Evolutionary conservation across 1,284 basidiomycete genomes (phyloP), one percentile per base, ranked within the genome.

Genomic region (Trichosporon ovoides): DNA sequence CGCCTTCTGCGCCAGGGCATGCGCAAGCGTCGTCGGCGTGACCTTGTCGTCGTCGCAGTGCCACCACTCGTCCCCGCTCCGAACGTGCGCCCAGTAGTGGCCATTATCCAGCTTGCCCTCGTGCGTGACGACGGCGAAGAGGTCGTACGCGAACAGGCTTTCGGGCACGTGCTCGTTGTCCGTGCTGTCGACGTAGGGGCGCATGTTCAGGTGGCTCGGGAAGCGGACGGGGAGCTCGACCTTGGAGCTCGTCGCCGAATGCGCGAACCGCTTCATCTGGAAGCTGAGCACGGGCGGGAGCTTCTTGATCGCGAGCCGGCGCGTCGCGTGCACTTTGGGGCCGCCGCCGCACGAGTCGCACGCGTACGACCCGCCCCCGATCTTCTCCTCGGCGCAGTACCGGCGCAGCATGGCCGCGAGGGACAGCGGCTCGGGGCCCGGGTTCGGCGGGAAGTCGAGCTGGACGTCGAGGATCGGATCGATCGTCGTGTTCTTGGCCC

Each of bases 251-350:
- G 83, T 81, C 2, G 84, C 83, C 69, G 85, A 87, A 68, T 97
- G 92, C 69, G 96, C 94, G 74, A 97, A 98, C 3, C 94, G 86
- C 83, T 98, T 98, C 78, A 98, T 87, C 74, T 98, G 95, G 67
- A 98, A 91, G 66, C 89, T 91, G 48, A 98, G 80, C 0, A 96
- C 91, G 0, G 91, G 88, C 0, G 95, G 93, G 4, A 98, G 81
- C 62, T 87, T 87, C 57, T 83, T 84, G 66, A 98, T 86, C 63
- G 86, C 89, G 53, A 98, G 78, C 46, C 90, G 86, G 71, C 94
- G 93, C 66, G 83, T 89, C 0, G 88, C 88, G 63, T 70, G 68
- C 28, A 68, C 67, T 10, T 69, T 69, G 13, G 52, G 52, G 7
- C 72, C 73, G 19, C 73, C 72, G 6, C 73, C 74, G 53, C 77